Base-by-base conservation (phyloP, 2,329 filamentous ascomycete species). In the Furcasterigmium furcatum region DNA sequence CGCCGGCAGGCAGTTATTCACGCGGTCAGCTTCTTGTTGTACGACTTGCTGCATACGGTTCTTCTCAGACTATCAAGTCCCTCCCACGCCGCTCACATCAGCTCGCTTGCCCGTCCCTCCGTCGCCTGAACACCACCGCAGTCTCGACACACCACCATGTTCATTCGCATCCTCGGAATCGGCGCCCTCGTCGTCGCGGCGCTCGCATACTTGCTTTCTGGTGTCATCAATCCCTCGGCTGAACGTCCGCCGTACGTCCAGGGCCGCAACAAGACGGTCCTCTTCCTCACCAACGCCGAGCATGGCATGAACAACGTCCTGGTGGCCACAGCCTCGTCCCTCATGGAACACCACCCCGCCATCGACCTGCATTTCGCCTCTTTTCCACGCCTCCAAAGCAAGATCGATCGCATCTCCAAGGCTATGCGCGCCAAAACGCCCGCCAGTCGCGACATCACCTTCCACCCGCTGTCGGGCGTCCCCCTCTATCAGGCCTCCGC, bases 281-380 rank as follows among this genome's bases (percentile, higher is more conserved):
- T 69, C 9, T 62, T 68, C 46, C 39, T 68, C 30, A 55, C 57
- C 16, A 60, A 61, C 46, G 52, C 51, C 9, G 60, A 64, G 9
- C 56, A 58, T 42, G 66, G 67, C 21, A 54, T 65, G 9, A 60
- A 59, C 9, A 70, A 70, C 39, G 64, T 67, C 16, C 62, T 62
- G 43, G 47, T 69, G 12, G 63, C 65, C 7, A 65, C 66, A 5
- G 51, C 53, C 16, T 57, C 57, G 2, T 60, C 63, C 0, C 48
- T 70, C 8, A 38, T 68, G 4, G 63, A 66, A 14, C 53, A 58
- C 2, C 52, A 65, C 21, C 56, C 63, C 0, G 46, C 58, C 13
- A 49, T 67, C 16, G 50, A 65, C 3, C 46, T 68, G 1, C 65
- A 69, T 41, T 62, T 63, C 43, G 65, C 56, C 4, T 67, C 65